Conservation (phyloP, 2,329 filamentous ascomycete genomes). For the Monosporascus sp. region DNA sequence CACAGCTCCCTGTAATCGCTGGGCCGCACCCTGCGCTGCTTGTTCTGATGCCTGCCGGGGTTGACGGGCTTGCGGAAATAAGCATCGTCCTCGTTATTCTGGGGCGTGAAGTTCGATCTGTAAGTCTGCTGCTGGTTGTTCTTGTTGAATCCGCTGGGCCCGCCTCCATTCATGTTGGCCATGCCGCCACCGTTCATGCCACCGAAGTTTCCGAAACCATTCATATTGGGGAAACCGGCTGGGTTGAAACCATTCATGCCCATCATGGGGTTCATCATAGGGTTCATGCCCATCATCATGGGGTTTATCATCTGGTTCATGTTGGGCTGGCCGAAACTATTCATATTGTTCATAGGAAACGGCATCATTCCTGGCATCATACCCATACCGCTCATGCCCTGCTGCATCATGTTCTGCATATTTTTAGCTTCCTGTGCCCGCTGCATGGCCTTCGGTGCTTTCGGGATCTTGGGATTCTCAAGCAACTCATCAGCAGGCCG, state of each 20-base stretch:
- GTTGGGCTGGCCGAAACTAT: constrained; percentile 31
- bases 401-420: constrained; percentile 37
- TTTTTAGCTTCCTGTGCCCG: constrained; percentile 35
- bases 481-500: constrained; percentile 70
- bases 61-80: constrained; percentile 97
- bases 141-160: constrained; percentile 26
- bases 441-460: constrained; percentile 61
- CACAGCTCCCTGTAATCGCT: constrained; percentile 87
- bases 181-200: constrained; percentile 27
- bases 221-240: constrained; percentile 28
- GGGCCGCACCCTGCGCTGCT: constrained; percentile 72
- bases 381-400: constrained; percentile 43
- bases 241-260: constrained; percentile 33
- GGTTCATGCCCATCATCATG: constrained; percentile 33
- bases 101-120: constrained; percentile 37
- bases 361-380: constrained; percentile 43
- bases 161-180: constrained; percentile 24
- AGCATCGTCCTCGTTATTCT: constrained; percentile 74
- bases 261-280: constrained; percentile 36
- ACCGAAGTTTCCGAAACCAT: constrained; percentile 32
- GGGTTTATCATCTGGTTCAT: constrained; percentile 25
- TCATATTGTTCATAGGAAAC: constrained; percentile 33
- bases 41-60: constrained; percentile 81
- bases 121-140: constrained; percentile 21
- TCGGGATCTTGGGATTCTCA: constrained; percentile 60